These are phyloP conservation scores for Melanogaster broomeanus DNA, from an alignment of 768 basidiomycete species.

Conservation along the genomic window DNA sequence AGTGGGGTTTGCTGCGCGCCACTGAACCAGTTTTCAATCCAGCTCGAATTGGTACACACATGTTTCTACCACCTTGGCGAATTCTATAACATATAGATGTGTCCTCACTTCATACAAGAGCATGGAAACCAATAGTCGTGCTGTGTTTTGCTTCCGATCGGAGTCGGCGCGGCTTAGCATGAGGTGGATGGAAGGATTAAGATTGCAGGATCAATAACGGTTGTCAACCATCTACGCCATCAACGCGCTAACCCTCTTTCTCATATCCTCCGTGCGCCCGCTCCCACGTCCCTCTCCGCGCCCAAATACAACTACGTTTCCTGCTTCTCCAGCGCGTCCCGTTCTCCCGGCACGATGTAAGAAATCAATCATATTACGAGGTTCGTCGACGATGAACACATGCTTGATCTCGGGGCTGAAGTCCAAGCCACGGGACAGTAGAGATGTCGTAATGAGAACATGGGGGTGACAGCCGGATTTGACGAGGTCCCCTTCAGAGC, in stretches of 20 bases:
- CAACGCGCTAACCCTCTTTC: slow-evolving; percentile 50
- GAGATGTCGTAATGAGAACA: slow-evolving; percentile 86
- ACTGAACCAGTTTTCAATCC: too few species aligned
- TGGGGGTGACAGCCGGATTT: slow-evolving; percentile 45
- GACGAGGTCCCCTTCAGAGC: slow-evolving; percentile 14
- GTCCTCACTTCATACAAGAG: too few species aligned
- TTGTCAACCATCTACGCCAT: slow-evolving; percentile 14
- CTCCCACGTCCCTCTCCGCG: slow-evolving; percentile 68
- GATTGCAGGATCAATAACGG: too few species aligned
- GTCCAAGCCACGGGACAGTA: slow-evolving; percentile 89
- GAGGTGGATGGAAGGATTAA: too few species aligned
- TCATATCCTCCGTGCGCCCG: slow-evolving; percentile 49
- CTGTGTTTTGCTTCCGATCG: too few species aligned
- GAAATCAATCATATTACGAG: slow-evolving; percentile 89
- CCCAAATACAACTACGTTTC: slow-evolving; percentile 77
- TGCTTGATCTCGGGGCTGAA: slow-evolving; percentile 77
- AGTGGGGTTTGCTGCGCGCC: too few species aligned
- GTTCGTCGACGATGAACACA: slow-evolving; percentile 87
- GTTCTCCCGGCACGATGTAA: slow-evolving; percentile 88
- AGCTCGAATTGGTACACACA: too few species aligned
- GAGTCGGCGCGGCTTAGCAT: too few species aligned
- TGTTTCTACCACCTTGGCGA: too few species aligned
- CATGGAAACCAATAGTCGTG: too few species aligned
- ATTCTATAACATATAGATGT: too few species aligned
- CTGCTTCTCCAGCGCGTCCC: slow-evolving; percentile 69